Conservation (phyloP, 306 rosid genomes). For the Hippophae rhamnoides region DNA sequence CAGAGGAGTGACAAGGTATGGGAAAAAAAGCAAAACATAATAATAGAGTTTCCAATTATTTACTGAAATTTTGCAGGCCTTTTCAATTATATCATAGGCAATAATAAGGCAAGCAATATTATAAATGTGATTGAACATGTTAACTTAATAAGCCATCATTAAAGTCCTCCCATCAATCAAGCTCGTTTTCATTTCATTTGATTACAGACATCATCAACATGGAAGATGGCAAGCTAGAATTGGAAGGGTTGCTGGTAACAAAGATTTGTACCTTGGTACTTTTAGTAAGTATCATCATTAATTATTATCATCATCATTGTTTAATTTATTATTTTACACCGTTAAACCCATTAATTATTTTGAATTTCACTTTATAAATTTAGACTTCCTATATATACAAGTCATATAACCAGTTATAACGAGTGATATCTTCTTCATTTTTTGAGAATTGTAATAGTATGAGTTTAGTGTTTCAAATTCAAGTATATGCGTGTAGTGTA, state of each 20-base stretch:
- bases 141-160: too few relatives aligned
- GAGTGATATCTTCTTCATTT: too few relatives aligned
- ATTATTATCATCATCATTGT: too few relatives aligned
- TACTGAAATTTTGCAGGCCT: conserved; percentile 43
- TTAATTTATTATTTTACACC: too few relatives aligned
- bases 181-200: conserved; percentile 10
- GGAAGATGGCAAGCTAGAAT: conserved; percentile 99
- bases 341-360: too few relatives aligned
- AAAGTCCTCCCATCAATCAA: neutral
- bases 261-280: conserved; percentile 96
- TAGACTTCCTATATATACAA: too few relatives aligned
- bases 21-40: conserved; percentile 29
- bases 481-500: too few relatives aligned
- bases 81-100: conserved; percentile 25
- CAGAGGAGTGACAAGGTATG: conserved; percentile 99
- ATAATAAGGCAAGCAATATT: conserved; percentile 29
- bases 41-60: conserved; percentile 40
- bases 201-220: conserved; percentile 90
- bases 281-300: conserved; percentile 49
- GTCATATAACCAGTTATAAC: too few relatives aligned
- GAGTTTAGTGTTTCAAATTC: too few relatives aligned
- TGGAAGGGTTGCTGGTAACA: conserved; percentile 97
- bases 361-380: too few relatives aligned
- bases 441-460: too few relatives aligned
- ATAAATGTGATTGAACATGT: neutral